Evolutionary conservation across 495 filamentous ascomycete species (phyloP).

Genomic region (Lentithecium fluviatile): DNA sequence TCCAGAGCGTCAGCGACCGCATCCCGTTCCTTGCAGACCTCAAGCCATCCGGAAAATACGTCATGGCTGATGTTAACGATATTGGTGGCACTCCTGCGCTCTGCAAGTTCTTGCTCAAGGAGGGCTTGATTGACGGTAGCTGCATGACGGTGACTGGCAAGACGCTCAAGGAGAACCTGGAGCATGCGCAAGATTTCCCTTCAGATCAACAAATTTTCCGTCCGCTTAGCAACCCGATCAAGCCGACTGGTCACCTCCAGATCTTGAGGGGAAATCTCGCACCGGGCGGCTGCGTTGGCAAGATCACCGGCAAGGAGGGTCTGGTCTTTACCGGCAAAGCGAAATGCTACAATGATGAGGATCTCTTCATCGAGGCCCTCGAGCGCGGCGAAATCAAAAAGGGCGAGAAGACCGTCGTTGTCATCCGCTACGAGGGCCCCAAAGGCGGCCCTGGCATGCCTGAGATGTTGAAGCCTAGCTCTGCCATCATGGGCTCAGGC

Average conservation of each 20-base stretch:
- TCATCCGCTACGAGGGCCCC: constrained; percentile 93
- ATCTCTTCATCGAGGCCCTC: constrained; percentile 48
- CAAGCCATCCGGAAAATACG: constrained; percentile 96
- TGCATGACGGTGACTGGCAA: constrained; percentile 93
- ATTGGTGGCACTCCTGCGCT: constrained; percentile 91
- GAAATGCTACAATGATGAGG: constrained; percentile 71
- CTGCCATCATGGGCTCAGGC: constrained; percentile 82
- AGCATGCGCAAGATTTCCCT: constrained; percentile 74
- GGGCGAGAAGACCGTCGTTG: constrained; percentile 95
- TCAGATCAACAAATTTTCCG: constrained; percentile 86
- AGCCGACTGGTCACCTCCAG: constrained; percentile 91
- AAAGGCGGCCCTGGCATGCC: constrained; percentile 83
- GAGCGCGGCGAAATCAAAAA: constrained; percentile 77
- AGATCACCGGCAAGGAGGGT: constrained; percentile 98
- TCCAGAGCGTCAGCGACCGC: constrained; percentile 89
- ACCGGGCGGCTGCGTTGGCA: constrained; percentile 89
- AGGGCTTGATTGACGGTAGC: constrained; percentile 82
- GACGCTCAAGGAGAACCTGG: constrained; percentile 88
- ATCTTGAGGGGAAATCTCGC: constrained; percentile 90
- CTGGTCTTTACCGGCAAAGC: constrained; percentile 84
- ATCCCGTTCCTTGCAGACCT: constrained; percentile 93
- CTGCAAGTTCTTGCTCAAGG: constrained; percentile 85
- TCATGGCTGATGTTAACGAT: constrained; percentile 86
- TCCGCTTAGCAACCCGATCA: constrained; percentile 88
- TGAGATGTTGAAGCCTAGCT: constrained; percentile 81